Conservation (phyloP, 176 grass and related monocot species). For the Oryza glumipatula region DNA sequence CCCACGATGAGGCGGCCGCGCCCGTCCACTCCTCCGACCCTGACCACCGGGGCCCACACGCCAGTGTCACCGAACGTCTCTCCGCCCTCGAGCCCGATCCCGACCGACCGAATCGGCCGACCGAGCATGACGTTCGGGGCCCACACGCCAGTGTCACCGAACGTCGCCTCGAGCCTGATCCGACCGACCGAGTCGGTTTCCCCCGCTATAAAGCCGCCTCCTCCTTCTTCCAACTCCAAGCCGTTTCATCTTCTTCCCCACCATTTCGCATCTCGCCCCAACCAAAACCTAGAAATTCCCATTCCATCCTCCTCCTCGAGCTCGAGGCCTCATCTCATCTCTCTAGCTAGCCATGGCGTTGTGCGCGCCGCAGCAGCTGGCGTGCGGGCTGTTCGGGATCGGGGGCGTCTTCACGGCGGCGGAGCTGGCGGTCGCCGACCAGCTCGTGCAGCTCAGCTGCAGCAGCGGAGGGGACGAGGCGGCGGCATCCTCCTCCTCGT, state of each 20-base stretch:
- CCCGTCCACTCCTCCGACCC: not conserved
- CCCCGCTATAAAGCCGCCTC: conserved; percentile 17
- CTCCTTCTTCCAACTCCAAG: not conserved
- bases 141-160: conserved; percentile 5
- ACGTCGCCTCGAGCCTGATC: not conserved
- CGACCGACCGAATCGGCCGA: not conserved
- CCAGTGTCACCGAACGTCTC: not conserved
- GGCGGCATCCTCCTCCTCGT: not conserved
- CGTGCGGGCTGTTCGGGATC: not conserved
- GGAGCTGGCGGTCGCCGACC: conserved; percentile 66
- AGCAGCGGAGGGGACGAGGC: conserved; percentile 1
- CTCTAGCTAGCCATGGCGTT: conserved; percentile 8
- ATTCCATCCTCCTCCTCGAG: not conserved
- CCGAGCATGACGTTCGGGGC: not conserved
- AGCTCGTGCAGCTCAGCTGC: conserved; percentile 68
- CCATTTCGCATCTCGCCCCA: not conserved
- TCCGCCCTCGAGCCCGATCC: not conserved
- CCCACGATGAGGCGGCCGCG: not conserved
- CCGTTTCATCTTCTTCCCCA: not conserved
- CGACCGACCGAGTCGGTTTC: conserved; percentile 17
- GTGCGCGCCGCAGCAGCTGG: not conserved
- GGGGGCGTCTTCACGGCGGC: conserved; percentile 54
- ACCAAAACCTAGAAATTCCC: not conserved
- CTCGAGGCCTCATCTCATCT: not conserved
- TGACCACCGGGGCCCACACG: not conserved